Evolutionary conservation across 2,329 filamentous ascomycete genomes (phyloP).

Genomic region (Verticillium albo-atrum): DNA sequence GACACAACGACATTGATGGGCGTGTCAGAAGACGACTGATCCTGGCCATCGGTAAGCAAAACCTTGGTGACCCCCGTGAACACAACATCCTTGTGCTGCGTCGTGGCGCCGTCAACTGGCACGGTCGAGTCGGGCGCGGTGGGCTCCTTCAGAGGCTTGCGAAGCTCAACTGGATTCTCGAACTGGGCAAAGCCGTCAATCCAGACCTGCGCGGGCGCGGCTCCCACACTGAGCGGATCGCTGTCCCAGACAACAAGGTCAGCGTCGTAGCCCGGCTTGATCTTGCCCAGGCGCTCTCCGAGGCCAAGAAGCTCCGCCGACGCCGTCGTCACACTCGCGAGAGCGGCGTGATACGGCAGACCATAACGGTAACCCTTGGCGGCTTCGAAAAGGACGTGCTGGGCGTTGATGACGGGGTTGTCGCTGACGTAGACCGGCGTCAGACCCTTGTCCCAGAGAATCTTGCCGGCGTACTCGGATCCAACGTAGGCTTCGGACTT

Average conservation of each 20-base stretch:
- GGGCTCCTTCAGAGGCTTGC: slow-evolving; percentile 39
- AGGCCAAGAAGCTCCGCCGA: slow-evolving; percentile 56
- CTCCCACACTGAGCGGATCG: slow-evolving; percentile 56
- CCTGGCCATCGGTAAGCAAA: slow-evolving; percentile 38
- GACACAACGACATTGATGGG: slow-evolving; percentile 46
- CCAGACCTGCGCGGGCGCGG: slow-evolving; percentile 57
- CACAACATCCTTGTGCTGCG: slow-evolving; percentile 33
- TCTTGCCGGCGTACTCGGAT: slow-evolving; percentile 62
- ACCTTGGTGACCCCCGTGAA: slow-evolving; percentile 54
- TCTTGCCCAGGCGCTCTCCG: slow-evolving; percentile 53
- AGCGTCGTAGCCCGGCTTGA: slow-evolving; percentile 58
- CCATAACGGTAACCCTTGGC: slow-evolving; percentile 57
- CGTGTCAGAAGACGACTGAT: slow-evolving; percentile 12
- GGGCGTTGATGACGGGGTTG: slow-evolving; percentile 66
- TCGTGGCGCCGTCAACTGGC: neutral
- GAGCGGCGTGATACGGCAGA: slow-evolving; percentile 54
- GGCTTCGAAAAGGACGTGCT: slow-evolving; percentile 64
- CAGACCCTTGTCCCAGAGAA: slow-evolving; percentile 59
- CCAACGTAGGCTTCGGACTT: slow-evolving; percentile 63
- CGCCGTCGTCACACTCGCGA: slow-evolving; percentile 53
- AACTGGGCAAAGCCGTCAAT: slow-evolving; percentile 59
- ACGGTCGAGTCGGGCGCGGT: slow-evolving; percentile 35
- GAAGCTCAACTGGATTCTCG: slow-evolving; percentile 47
- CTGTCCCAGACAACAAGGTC: slow-evolving; percentile 61
- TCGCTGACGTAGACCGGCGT: slow-evolving; percentile 67